A percentile compares a stretch with the other conserved stretches of the same genome.
These are phyloP conservation scores for Alternaria sp. DNA, from an alignment of 2,329 filamentous ascomycete species.

Conservation along the genomic window DNA sequence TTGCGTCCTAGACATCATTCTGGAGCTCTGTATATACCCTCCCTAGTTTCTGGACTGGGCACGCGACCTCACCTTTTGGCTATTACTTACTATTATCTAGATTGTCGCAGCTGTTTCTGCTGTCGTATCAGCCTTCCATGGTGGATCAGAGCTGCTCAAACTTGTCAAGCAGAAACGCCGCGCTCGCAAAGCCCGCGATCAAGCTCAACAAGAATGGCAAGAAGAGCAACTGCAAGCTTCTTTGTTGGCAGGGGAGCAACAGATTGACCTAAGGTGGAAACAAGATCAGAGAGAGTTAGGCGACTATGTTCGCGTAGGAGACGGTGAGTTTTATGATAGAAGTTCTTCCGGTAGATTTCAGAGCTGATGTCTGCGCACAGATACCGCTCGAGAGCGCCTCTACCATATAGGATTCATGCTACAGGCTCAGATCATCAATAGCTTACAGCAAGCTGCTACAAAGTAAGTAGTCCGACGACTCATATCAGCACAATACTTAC, in stretches of 20 bases:
- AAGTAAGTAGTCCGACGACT: slow-evolving; percentile 34
- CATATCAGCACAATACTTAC: not conserved
- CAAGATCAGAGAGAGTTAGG: slow-evolving; percentile 48
- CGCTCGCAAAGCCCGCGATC: slow-evolving; percentile 36
- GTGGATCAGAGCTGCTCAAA: slow-evolving; percentile 50
- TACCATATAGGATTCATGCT: slow-evolving; percentile 51
- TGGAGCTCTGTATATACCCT: not conserved
- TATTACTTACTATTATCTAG: slow-evolving; percentile 22
- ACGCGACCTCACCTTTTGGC: not conserved
- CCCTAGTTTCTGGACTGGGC: not conserved
- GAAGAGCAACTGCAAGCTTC: slow-evolving; percentile 52
- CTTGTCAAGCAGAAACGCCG: slow-evolving; percentile 46
- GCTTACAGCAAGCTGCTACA: slow-evolving; percentile 47
- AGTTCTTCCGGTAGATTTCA: slow-evolving; percentile 15
- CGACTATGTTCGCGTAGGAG: slow-evolving; percentile 48
- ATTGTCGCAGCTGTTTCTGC: slow-evolving; percentile 54
- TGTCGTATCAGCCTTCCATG: slow-evolving; percentile 54
- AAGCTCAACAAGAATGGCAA: slow-evolving; percentile 41
- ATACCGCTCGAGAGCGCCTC: slow-evolving; percentile 47
- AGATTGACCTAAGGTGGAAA: slow-evolving; percentile 45
- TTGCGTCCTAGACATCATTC: slow-evolving; percentile 1
- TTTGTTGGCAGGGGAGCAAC: slow-evolving; percentile 48
- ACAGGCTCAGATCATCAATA: slow-evolving; percentile 52
- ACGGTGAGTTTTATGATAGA: slow-evolving; percentile 42
- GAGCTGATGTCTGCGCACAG: slow-evolving; percentile 27